Percentiles rank a stretch among this genome's conserved stretches.
These are phyloP conservation scores for Pulicaria dysenterica DNA, from an alignment of 129 eudicot genomes.

Conservation along the genomic window DNA sequence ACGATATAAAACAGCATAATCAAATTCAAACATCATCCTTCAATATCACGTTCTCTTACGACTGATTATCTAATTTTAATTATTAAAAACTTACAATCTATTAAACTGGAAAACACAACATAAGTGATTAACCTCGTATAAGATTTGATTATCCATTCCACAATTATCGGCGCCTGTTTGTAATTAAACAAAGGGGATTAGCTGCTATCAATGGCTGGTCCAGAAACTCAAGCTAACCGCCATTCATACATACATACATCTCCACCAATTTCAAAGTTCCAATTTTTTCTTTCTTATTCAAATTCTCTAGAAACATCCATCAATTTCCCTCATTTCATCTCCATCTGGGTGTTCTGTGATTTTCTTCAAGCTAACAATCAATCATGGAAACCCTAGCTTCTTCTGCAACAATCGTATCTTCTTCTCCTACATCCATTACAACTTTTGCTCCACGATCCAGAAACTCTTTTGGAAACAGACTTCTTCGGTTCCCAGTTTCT, in stretches of 20 bases:
- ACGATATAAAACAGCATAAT: too few species aligned
- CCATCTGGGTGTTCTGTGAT: neutral
- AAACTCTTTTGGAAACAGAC: slow-evolving; percentile 38
- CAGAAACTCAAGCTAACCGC: slow-evolving; percentile 27
- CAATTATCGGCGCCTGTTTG: too few species aligned
- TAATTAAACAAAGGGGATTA: neutral
- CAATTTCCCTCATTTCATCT: slow-evolving; percentile 4
- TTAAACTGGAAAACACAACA: too few species aligned
- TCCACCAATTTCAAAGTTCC: slow-evolving; percentile 14
- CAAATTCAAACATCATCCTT: too few species aligned
- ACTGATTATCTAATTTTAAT: too few species aligned
- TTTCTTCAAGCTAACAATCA: neutral
- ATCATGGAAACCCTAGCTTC: slow-evolving; percentile 61
- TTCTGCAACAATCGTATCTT: slow-evolving; percentile 45
- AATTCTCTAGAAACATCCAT: slow-evolving; percentile 25
- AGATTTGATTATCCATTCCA: too few species aligned
- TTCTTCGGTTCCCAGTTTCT: slow-evolving; percentile 51
- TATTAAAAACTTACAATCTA: too few species aligned
- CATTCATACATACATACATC: neutral
- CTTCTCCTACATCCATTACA: slow-evolving; percentile 47
- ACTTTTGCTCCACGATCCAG: slow-evolving; percentile 48
- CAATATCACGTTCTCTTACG: too few species aligned
- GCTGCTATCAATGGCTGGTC: slow-evolving; percentile 11
- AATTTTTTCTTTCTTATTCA: neutral
- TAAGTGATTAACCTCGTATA: too few species aligned